Evolutionary conservation across 2,329 filamentous ascomycete genomes (phyloP), one percentile per base, ranked within the genome.

Genomic region (Exophiala aquamarina): DNA sequence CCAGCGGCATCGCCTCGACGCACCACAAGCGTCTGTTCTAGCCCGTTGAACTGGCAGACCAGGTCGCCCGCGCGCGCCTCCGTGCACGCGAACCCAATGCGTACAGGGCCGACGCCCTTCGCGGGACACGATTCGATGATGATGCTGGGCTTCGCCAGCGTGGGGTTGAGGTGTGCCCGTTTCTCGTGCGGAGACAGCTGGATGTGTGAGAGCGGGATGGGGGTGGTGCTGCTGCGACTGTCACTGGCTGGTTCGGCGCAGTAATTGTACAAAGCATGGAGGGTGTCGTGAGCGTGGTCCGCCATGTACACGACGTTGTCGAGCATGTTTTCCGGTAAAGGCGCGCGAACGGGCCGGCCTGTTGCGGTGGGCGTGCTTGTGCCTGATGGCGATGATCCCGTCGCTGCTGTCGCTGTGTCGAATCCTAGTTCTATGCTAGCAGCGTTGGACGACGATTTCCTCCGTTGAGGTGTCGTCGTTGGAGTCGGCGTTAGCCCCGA

Each of bases 1-100:
- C 23, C 11, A 26, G 6, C 11, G 6, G 23, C 11, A 17, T 35
- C 47, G 9, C 46, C 32, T 10, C 50, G 43, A 13, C 56, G 40
- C 23, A 50, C 51, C 17, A 58, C 44, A n/a, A 58, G 35, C 8
- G 56, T 49, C 8, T 48, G 33, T 18, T 56, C 54, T 14, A 56
- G 37, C 3, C 54, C 54, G 13, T 21, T 19, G 37, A 56, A 57
- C 31, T 58, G 56, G 31, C 47, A 44, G 19, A 58, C 37, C 20
- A 51, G 21, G 36, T 58, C 56, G 13, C 54, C 56, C 6, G 37
- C 40, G 8, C 48, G 46, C 2, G 43, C 47, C 19, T 52, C 44
- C 20, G 51, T 52, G 36, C 54, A 57, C 10, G 56, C 54, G 38
- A 58, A 58, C 10, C 56, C 56, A 8, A 57, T 18, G 8, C 56